Base-by-base conservation (phyloP, 2,329 filamentous ascomycete genomes). In the Fusarium kyushuense region DNA sequence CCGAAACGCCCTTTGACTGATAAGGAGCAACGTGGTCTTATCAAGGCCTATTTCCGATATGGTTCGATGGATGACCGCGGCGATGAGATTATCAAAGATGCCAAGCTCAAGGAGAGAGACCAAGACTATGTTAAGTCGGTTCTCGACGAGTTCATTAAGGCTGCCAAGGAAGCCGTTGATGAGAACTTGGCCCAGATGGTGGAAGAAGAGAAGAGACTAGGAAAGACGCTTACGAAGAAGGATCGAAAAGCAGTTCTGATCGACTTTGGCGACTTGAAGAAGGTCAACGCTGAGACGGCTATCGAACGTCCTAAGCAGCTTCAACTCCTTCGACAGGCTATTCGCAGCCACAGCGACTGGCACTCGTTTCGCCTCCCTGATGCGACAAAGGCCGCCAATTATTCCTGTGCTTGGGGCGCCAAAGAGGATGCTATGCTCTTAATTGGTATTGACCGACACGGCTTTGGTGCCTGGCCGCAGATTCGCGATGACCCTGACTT, bases 361-460 rank as follows among this genome's bases (percentile, higher is more conserved):
- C 88, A 85, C 72, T 91, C 87, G 45, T 99, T 97, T 81, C 90
- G 94, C 23, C 87, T 99, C 30, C 89, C 92, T 1, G 95, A 98
- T 76, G 96, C 96, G 4, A 94, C 92, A 14, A 99, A 99, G 77
- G 89, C 91, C 23, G 94, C 96, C 4, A 91, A 93, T 74, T 99
- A 98, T 79, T 92, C 90, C 43, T 97, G 94, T 75, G 84, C 92
- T 27, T 99, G 96, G 96, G 94, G 94, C 52, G 89, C 93, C 3
- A 90, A 92, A 64, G 96, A 99, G 79, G 96, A 99, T 77, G 96
- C 93, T 52, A 99, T 99, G 96, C 89, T 99, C 47, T 92, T 96
- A 57, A 88, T 98, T 40, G 96, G 96, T 62, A 97, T 99, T 69
- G 90, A 94, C 71, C 89, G 91, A 57, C 95, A 99, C 76, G 96